Conservation (phyloP, 805 yeast species). For the Sugiyamaella lignohabitans region DNA sequence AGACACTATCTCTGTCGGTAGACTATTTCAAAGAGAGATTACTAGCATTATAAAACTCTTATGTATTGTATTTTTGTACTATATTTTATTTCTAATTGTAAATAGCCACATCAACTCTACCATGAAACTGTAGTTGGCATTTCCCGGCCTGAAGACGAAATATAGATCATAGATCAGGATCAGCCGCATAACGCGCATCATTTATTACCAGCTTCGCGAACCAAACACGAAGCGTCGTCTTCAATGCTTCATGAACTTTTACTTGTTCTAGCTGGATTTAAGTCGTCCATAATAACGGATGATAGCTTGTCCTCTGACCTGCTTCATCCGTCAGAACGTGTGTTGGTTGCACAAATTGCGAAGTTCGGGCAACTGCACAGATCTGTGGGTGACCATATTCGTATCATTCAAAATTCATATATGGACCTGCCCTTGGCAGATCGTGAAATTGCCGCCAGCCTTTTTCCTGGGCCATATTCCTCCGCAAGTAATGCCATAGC, state of each 20-base stretch:
- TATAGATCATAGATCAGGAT: too few species aligned
- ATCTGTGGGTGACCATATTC: slow-evolving; percentile 7
- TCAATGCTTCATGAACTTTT: slow-evolving; percentile 25
- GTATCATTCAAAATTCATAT: slow-evolving; percentile 10
- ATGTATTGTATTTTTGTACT: too few species aligned
- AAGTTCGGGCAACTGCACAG: slow-evolving; percentile 17
- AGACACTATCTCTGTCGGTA: slow-evolving; percentile 16
- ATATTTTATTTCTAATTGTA: too few species aligned
- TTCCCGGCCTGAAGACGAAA: too few species aligned
- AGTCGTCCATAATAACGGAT: slow-evolving; percentile 12
- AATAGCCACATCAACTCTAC: too few species aligned
- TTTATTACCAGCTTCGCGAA: too few species aligned
- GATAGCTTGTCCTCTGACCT: not conserved
- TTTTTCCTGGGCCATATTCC: slow-evolving; percentile 12
- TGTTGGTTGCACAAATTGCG: slow-evolving; percentile 14
- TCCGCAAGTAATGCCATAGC: slow-evolving; percentile 12
- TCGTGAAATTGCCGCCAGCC: not conserved
- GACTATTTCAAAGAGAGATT: slow-evolving; percentile 13
- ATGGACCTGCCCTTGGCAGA: slow-evolving; percentile 6
- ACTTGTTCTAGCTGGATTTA: slow-evolving; percentile 22
- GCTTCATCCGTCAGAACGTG: slow-evolving; percentile 20
- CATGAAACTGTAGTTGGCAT: too few species aligned
- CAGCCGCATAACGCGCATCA: too few species aligned
- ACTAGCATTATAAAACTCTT: too few species aligned
- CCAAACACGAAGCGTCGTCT: too few species aligned